Evolutionary conservation across 2,329 filamentous ascomycete species (phyloP), one percentile per base, ranked within the genome.

Genomic region (Penicillium sp.): DNA sequence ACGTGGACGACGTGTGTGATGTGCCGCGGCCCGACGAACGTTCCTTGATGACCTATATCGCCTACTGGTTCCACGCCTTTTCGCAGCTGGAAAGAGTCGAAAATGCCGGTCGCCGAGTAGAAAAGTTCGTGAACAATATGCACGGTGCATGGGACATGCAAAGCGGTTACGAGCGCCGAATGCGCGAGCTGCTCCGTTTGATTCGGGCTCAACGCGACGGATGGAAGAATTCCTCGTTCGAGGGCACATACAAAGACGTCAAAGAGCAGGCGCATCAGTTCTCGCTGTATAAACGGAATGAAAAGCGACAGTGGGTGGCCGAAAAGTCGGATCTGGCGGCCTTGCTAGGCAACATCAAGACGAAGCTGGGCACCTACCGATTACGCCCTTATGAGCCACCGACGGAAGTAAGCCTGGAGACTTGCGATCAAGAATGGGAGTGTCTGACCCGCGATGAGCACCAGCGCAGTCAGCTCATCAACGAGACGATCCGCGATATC

Each of bases 111-210:
- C 84, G 94, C 55, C 84, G 94, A 61, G 94, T 99, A 5, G 94
- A 99, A 76, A 99, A 99, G 74, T 99, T 99, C 67, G 89, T 99
- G 63, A 90, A 90, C 69, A 97, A 94, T 71, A 97, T 99, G 94
- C 91, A 96, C 69, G 94, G 94, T 20, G 92, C 94, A 8, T 99
- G 94, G 94, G 92, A 96, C 74, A 99, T 99, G 94, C 92, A 99
- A 74, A 95, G 90, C 68, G 89, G 88, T 27, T 99, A 92, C 69
- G 94, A 99, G 78, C 82, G 88, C 66, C 84, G 94, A 54, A 95
- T 97, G 89, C 84, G 84, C 51, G 89, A 86, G 60, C 79, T 99
- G 36, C 78, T 97, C 57, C 80, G 84, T 61, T 81, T 85, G 57
- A 90, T 97, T 62, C 79, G 81, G 24, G 81, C 81, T 57, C 91